Evolutionary conservation across 176 grass and related monocot genomes (phyloP).

Genomic region (Phyllostachys edulis): DNA sequence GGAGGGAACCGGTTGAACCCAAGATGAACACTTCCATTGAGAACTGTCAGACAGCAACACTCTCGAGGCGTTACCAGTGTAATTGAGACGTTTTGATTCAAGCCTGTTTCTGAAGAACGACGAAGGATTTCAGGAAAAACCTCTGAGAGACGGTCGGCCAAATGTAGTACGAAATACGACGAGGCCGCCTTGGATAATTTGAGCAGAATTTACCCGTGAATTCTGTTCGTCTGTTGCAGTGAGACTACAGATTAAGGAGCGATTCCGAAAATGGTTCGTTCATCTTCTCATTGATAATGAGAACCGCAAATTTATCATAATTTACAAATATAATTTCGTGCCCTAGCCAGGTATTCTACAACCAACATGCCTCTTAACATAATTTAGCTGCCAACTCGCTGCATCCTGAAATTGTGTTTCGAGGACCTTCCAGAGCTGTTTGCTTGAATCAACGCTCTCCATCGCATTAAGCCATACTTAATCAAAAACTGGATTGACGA

Average conservation of each 20-base stretch:
- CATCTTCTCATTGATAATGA: background rate
- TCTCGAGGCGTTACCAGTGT: too few species aligned
- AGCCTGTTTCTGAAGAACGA: background rate
- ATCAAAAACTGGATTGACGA: constrained; percentile 7
- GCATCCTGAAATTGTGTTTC: background rate
- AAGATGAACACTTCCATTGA: background rate
- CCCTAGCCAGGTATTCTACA: background rate
- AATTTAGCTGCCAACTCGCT: background rate
- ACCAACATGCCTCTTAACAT: constrained; percentile 14
- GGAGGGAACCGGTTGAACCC: background rate
- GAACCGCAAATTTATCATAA: background rate
- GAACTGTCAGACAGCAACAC: background rate
- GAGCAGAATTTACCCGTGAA: background rate
- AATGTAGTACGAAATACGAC: background rate
- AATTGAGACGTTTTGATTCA: background rate
- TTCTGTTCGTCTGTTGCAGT: background rate
- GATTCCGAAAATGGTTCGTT: background rate
- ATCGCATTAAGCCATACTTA: background rate
- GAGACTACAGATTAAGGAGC: background rate
- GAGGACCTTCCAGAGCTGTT: background rate
- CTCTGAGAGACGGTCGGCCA: background rate
- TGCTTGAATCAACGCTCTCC: background rate
- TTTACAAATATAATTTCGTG: constrained; percentile 22
- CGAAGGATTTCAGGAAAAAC: background rate
- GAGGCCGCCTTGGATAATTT: background rate